Conservation (phyloP, 768 basidiomycete genomes). For the Mycena alexandri region DNA sequence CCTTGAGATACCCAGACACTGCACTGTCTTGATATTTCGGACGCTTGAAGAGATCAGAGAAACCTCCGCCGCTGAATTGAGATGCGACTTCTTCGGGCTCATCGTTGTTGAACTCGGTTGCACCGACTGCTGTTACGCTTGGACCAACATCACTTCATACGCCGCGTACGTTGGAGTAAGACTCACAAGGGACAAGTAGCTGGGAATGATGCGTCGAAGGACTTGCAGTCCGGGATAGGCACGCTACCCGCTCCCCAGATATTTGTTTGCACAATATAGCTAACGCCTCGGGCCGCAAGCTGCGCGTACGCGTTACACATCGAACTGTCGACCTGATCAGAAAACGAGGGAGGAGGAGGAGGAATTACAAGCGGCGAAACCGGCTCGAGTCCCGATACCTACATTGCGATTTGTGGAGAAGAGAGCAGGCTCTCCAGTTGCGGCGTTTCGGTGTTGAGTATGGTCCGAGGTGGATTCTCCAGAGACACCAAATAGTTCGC, state of each 20-base stretch:
- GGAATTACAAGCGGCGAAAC: background rate
- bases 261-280: background rate
- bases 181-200: conserved; percentile 17
- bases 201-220: conserved; percentile 7
- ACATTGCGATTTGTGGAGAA: background rate
- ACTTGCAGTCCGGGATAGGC: background rate
- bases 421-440: background rate
- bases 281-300: background rate
- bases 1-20: background rate
- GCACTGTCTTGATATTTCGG: conserved; percentile 7
- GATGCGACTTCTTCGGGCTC: background rate
- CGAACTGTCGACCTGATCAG: too few species aligned
- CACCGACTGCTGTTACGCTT: conserved; percentile 15
- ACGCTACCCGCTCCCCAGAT: background rate
- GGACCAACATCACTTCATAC: background rate
- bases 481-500: background rate
- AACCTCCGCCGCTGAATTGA: conserved; percentile 3
- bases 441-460: background rate
- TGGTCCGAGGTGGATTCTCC: conserved; percentile 1
- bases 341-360: too few species aligned
- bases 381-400: background rate
- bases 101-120: conserved; percentile 4
- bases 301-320: conserved; percentile 9
- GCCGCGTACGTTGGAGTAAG: background rate
- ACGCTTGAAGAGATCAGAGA: conserved; percentile 7